A percentile compares a stretch with the other conserved stretches of the same genome.
These are phyloP conservation scores for Apiospora phragmitis DNA, from an alignment of 2,329 filamentous ascomycete species.

Conservation along the genomic window DNA sequence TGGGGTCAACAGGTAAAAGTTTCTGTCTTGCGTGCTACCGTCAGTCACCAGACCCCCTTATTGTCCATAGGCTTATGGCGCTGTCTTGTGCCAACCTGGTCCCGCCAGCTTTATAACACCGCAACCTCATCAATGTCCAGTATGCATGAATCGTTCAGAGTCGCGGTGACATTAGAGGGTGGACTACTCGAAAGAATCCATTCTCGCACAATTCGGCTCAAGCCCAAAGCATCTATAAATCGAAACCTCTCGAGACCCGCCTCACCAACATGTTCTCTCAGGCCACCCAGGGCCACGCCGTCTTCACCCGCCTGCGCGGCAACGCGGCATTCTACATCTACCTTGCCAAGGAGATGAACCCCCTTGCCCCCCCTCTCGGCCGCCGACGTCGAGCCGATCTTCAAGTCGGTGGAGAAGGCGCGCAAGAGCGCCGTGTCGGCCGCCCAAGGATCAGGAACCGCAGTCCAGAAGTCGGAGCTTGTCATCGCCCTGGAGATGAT, in stretches of 20 bases:
- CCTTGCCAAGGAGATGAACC: background rate
- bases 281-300: background rate
- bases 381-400: background rate
- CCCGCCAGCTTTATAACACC: background rate
- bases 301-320: background rate
- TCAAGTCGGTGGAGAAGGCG: background rate
- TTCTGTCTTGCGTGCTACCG: background rate
- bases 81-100: background rate
- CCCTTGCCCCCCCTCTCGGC: background rate
- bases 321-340: background rate
- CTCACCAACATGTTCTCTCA: background rate
- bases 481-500: background rate
- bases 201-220: background rate
- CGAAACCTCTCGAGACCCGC: background rate
- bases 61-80: background rate
- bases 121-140: background rate
- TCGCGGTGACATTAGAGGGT: background rate
- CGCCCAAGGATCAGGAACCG: background rate
- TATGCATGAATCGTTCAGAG: background rate
- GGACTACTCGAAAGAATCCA: background rate
- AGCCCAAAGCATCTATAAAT: background rate
- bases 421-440: background rate
- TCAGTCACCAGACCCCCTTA: background rate
- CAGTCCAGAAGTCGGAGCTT: background rate
- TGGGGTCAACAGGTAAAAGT: background rate